phyloP scores from a whole-genome alignment of 2,329 filamentous ascomycete genomes.

The Ascochyta lentis region DNA sequence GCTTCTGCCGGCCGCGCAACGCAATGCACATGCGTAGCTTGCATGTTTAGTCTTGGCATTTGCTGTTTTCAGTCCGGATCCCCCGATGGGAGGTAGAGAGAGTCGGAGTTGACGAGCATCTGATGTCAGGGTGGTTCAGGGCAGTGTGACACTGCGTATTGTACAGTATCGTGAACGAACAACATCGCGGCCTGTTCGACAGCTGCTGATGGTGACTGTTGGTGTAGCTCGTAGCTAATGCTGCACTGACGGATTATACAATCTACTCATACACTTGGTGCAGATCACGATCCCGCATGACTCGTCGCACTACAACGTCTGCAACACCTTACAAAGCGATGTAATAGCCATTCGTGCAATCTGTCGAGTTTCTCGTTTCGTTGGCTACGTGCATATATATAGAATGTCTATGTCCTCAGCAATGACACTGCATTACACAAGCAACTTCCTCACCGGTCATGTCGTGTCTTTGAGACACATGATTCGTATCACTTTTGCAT shows the following conservation, averaged over 20 bases:
- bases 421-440: slow-evolving; percentile 10
- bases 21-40: slow-evolving; percentile 2
- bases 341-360: neutral
- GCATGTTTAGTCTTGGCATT: slow-evolving; percentile 5
- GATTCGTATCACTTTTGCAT: neutral
- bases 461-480: neutral
- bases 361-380: neutral
- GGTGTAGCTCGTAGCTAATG: too few species aligned
- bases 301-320: slow-evolving; percentile 8
- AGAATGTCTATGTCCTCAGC: neutral
- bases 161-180: too few species aligned
- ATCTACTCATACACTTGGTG: neutral
- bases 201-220: neutral
- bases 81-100: neutral
- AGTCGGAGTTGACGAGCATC: neutral
- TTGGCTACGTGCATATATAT: slow-evolving; percentile 2
- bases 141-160: too few species aligned
- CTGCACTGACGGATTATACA: too few species aligned
- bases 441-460: slow-evolving; percentile 6
- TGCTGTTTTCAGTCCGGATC: neutral
- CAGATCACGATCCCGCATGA: neutral
- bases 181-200: neutral
- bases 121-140: neutral
- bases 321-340: slow-evolving; percentile 1
- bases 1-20: slow-evolving; percentile 10